Evolutionary conservation across 139 green algal species (phyloP), one percentile per base, ranked within the genome.

Genomic region (Chloropicon primus): DNA sequence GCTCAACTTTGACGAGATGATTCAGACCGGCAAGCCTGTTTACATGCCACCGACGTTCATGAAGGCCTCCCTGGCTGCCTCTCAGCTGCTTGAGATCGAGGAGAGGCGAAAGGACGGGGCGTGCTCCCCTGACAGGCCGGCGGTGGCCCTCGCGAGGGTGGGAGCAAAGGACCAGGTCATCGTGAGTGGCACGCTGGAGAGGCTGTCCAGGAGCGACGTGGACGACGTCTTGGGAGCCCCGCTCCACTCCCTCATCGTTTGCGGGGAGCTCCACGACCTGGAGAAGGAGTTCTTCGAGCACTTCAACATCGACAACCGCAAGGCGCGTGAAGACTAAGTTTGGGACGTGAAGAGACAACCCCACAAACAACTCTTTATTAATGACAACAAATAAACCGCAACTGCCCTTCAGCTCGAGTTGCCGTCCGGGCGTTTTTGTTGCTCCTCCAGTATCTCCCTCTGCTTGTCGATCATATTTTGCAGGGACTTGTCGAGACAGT

Each of bases 31-130:
- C 21, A 91, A 83, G 24, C 88, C 87, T 2, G 84, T 93, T 54
- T 98, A 98, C 78, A 91, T 97, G 84, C 91, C 93, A 0, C 92
- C 94, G 1, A 81, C 88, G 23, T 92, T 87, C 79, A 91, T 91
- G 87, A 89, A 80, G 80, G 82, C 91, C 22, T 82, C 80, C 71
- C 90, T 84, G 23, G 88, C 87, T 1, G 75, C 95, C 0, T 75
- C 90, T 77, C 93, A 98, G 85, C 87, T 98, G 79, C 82, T 98
- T 25, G 89, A 97, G 78, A 78, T 98, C 2, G 94, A 97, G 86
- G 82, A 85, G 21, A 72, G 22, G 73, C 74, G 89, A 1, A 28
- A 82, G 0, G 87, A 91, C 74, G 85, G 86, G 22, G 94, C 86
- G 0, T 96, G 91, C 53, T 76, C 76, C 5, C 5, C 41, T 1